phyloP scores from a whole-genome alignment of 139 green algal genomes.

The Parachlorella kessleri region DNA sequence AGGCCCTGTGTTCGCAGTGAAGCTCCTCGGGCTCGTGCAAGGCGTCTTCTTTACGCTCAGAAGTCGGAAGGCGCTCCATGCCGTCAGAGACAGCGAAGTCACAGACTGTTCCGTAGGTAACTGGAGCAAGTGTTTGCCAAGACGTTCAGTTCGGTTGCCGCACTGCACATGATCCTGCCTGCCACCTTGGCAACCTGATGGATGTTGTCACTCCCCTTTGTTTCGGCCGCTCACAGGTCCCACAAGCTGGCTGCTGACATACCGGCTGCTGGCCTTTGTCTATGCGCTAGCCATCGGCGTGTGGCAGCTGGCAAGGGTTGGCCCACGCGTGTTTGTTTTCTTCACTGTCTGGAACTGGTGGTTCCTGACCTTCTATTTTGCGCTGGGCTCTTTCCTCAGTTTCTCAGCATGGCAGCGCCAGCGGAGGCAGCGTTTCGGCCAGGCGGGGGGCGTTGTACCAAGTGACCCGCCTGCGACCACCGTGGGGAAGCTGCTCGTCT shows the following conservation, averaged over 20 bases:
- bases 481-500: background rate
- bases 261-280: background rate
- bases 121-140: too few relatives aligned
- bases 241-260: constrained; percentile 6
- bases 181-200: too few relatives aligned
- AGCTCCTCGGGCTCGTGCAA: background rate
- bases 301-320: background rate
- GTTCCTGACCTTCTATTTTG: constrained; percentile 23
- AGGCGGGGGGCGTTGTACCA: too few relatives aligned
- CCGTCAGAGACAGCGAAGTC: background rate
- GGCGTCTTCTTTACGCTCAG: background rate
- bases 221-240: too few relatives aligned
- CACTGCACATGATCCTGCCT: too few relatives aligned
- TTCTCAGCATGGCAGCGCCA: too few relatives aligned
- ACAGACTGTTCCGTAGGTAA: constrained; percentile 8
- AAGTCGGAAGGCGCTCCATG: background rate
- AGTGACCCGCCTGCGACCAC: too few relatives aligned
- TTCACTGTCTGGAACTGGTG: constrained; percentile 36
- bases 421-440: too few relatives aligned
- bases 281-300: constrained; percentile 21
- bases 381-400: background rate
- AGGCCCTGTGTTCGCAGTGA: background rate
- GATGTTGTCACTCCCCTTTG: too few relatives aligned
- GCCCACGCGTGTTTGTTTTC: constrained; percentile 9
- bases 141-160: too few relatives aligned